Conservation (phyloP, 805 yeast genomes). For the Wickerhamomyces subpelliculosus region DNA sequence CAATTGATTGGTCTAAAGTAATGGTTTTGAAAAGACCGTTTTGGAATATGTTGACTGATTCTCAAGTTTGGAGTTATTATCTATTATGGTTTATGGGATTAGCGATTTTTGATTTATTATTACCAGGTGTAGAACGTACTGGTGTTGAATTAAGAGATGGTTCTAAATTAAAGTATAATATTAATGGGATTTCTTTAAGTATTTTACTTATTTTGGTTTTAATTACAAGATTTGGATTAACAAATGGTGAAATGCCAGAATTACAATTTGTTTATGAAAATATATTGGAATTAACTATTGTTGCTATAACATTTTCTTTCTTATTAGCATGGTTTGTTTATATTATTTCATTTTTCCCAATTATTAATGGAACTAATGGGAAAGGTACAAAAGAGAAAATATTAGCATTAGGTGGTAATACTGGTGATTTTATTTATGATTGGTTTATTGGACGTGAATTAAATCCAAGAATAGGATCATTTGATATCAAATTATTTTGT, state of each 20-base stretch:
- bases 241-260: slow-evolving; percentile 65
- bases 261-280: slow-evolving; percentile 68
- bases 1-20: slow-evolving; percentile 34
- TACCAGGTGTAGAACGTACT: slow-evolving; percentile 56
- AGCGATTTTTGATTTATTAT: slow-evolving; percentile 51
- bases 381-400: slow-evolving; percentile 56
- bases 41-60: slow-evolving; percentile 32
- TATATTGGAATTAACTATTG: slow-evolving; percentile 55
- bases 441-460: slow-evolving; percentile 97
- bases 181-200: slow-evolving; percentile 68
- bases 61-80: slow-evolving; percentile 56
- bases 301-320: slow-evolving; percentile 58
- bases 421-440: slow-evolving; percentile 69
- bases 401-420: slow-evolving; percentile 81
- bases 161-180: slow-evolving; percentile 58
- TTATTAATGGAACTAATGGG: slow-evolving; percentile 48
- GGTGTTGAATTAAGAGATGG: slow-evolving; percentile 81
- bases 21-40: slow-evolving; percentile 29
- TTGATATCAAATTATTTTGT: slow-evolving; percentile 88
- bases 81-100: slow-evolving; percentile 65
- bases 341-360: slow-evolving; percentile 54
- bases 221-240: slow-evolving; percentile 42
- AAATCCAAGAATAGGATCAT: slow-evolving; percentile 79
- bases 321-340: slow-evolving; percentile 60
- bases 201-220: slow-evolving; percentile 33